Base-by-base conservation (phyloP, 1,139 yeast genomes). In the Hanseniaspora uvarum region DNA sequence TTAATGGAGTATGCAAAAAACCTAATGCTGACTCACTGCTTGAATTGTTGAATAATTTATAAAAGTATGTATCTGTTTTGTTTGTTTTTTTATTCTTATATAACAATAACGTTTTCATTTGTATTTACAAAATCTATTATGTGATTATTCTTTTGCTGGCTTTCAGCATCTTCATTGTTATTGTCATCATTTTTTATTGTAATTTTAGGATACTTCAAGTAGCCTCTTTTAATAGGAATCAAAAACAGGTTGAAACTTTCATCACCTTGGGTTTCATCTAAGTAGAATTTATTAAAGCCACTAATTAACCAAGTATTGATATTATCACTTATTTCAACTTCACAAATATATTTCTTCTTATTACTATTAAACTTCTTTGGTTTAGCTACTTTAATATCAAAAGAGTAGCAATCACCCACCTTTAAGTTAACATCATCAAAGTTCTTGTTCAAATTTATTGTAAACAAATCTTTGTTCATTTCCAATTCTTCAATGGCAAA, bases 151-250 rank as follows among this genome's bases (percentile, higher is more conserved):
- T n/a, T 16, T 38, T 23, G 23, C 8, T 26, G 6, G 23, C 4
- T 28, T 7, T 38, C 39, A 2, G n/a, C 8, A 8, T 31, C n/a
- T 39, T 44, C 14, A 30, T 5, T 18, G 12, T 37, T 10, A 30
- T 7, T 19, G 7, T 47, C 38, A 1, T 34, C 41, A n/a, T 12
- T 26, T 14, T 11, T 61, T 14, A 87, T 73, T n/a, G 72, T 73
- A 14, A 86, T 71, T 56, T 71, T 74, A 0, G 97, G 97, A 38
- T 86, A 70, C 4, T 72, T 67, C 12, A 88, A 65, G 58, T 82
- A 81, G 0, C 97, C 97, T 23, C 83, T 79, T 58, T 77, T 80
- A 55, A 87, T 66, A 0, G 97, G 96, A 11, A 87, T 74, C 58
- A 89, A 66, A 3, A 76, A 69, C 12, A 88, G 28, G 11, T 41